These are phyloP conservation scores for Chrysosphaeria jannelii DNA, from an alignment of 2,329 filamentous ascomycete genomes.

Conservation along the genomic window DNA sequence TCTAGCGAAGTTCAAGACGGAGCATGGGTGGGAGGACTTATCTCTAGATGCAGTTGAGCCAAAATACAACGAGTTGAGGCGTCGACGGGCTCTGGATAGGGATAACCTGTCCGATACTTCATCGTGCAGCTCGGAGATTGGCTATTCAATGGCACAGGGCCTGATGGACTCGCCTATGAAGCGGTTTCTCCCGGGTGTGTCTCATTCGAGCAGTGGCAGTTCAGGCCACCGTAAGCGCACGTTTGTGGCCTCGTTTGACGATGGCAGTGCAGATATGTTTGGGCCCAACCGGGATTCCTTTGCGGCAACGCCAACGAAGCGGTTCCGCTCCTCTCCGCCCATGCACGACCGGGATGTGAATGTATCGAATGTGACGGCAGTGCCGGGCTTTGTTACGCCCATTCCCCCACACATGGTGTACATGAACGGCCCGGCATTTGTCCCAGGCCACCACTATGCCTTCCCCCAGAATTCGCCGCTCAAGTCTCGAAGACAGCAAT, in stretches of 20 bases:
- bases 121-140: conserved; percentile 51
- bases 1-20: conserved; percentile 88
- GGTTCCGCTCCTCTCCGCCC: conserved; percentile 29
- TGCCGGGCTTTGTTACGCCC: no score
- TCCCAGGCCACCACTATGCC: conserved; percentile 30
- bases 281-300: no score
- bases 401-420: not conserved
- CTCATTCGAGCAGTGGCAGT: conserved; percentile 39
- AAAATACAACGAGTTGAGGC: conserved; percentile 49
- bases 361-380: no score
- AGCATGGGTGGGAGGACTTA: conserved; percentile 81
- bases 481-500: conserved; percentile 41
- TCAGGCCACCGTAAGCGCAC: conserved; percentile 33
- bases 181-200: conserved; percentile 50
- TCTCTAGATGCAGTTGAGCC: conserved; percentile 67
- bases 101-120: conserved; percentile 69
- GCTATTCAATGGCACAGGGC: conserved; percentile 27
- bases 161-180: conserved; percentile 70
- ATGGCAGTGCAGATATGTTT: conserved; percentile 6
- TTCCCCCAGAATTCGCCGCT: conserved; percentile 68
- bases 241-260: conserved; percentile 9
- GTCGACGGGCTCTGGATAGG: conserved; percentile 37
- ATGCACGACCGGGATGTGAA: not conserved
- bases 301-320: conserved; percentile 30
- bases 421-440: not conserved